Conservation (phyloP, 805 yeast genomes). For the Lipomyces anomalus region DNA sequence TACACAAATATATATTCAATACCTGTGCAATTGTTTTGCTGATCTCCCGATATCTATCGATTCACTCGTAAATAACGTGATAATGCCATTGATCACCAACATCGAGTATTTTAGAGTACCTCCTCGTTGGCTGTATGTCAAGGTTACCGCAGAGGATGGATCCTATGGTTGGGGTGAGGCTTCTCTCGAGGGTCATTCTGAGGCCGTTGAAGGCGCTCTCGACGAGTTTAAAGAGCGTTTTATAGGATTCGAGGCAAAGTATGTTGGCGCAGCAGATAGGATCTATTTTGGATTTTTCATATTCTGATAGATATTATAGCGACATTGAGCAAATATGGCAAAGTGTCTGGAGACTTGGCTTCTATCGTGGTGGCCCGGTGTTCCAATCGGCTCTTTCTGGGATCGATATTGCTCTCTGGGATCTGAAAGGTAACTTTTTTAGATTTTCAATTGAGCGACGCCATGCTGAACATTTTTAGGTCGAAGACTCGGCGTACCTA, state of each 20-base stretch:
- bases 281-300: background rate
- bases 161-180: conserved; percentile 29
- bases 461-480: conserved; percentile 12
- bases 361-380: conserved; percentile 30
- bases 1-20: too few species aligned
- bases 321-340: conserved; percentile 29
- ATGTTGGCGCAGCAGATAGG: too few species aligned
- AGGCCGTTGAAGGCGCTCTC: conserved; percentile 30
- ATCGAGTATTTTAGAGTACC: conserved; percentile 28
- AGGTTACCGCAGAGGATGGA: conserved; percentile 26
- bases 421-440: conserved; percentile 18
- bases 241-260: conserved; percentile 27
- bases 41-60: too few species aligned
- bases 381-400: conserved; percentile 31
- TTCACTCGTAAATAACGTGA: background rate
- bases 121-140: conserved; percentile 27
- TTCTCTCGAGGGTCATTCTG: conserved; percentile 29
- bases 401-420: conserved; percentile 31
- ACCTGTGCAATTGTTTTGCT: too few species aligned
- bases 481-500: conserved; percentile 28
- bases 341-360: conserved; percentile 28
- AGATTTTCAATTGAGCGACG: background rate
- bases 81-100: conserved; percentile 14
- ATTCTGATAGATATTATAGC: background rate
- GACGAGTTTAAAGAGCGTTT: conserved; percentile 29